These are phyloP conservation scores for Entomortierella beljakovae DNA, from an alignment of 192 early-diverging fungal species.

Conservation along the genomic window DNA sequence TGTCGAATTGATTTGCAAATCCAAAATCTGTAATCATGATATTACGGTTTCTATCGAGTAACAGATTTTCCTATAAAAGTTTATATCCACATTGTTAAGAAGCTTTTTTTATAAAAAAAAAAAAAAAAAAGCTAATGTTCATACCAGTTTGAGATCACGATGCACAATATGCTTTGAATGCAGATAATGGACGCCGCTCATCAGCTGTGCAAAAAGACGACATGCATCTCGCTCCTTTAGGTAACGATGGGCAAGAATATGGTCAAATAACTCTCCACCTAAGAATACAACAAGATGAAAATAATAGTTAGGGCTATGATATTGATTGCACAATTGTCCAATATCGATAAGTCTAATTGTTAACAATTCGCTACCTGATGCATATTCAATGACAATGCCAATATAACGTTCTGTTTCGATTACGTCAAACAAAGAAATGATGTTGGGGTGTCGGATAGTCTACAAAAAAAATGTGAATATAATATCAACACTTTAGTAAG, in stretches of 20 bases:
- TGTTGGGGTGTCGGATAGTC: conserved; percentile 90
- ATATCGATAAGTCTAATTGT: background rate
- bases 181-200: conserved; percentile 93
- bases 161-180: conserved; percentile 96
- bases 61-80: conserved; percentile 83
- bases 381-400: conserved; percentile 97
- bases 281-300: background rate
- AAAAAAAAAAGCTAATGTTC: background rate
- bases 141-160: conserved; percentile 95
- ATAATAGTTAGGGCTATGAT: background rate
- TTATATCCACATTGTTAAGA: background rate
- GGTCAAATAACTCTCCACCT: conserved; percentile 97
- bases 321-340: background rate
- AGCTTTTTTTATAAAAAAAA: background rate
- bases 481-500: too few species aligned
- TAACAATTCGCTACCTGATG: conserved; percentile 73
- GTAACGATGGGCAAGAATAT: conserved; percentile 96
- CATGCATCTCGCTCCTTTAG: conserved; percentile 93
- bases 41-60: conserved; percentile 92
- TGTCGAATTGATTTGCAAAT: conserved; percentile 91
- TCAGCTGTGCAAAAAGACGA: conserved; percentile 92
- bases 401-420: conserved; percentile 97
- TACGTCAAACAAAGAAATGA: conserved; percentile 94
- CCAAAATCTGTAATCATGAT: conserved; percentile 99
- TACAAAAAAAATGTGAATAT: conserved; percentile 44